These are phyloP conservation scores for Gossypium turneri DNA, from an alignment of 345 rosid species.

Conservation along the genomic window DNA sequence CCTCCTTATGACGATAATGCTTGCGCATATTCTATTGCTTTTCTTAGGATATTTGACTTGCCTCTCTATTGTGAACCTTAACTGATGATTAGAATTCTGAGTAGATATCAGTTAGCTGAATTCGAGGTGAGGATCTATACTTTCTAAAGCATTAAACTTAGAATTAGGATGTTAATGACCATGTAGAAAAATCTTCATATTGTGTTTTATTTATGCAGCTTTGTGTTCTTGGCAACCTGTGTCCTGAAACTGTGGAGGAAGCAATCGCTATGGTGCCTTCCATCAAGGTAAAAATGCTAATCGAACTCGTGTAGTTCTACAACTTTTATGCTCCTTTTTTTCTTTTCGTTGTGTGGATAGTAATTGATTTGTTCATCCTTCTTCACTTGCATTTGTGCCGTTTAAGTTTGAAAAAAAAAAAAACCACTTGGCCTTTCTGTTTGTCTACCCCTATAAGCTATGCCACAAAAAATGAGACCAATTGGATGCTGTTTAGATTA, in stretches of 20 bases:
- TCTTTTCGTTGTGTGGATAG: background rate
- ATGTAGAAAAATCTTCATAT: background rate
- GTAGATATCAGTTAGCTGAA: conserved; percentile 85
- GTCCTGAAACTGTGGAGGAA: conserved; percentile 98
- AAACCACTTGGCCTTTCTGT: too few species aligned
- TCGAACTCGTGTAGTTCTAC: background rate
- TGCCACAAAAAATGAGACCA: background rate
- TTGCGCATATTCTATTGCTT: background rate
- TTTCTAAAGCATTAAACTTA: background rate
- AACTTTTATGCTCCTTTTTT: background rate
- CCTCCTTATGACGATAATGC: background rate
- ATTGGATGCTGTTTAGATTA: background rate
- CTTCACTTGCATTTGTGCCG: background rate
- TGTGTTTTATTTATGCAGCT: conserved; percentile 49
- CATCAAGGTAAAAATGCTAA: conserved; percentile 52
- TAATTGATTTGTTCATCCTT: background rate
- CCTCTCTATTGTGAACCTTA: conserved; percentile 35
- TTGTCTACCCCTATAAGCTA: too few species aligned
- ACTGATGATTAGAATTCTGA: conserved; percentile 64
- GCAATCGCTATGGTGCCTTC: conserved; percentile 98
- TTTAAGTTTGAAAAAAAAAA: background rate
- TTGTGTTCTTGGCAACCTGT: conserved; percentile 94
- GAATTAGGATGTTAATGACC: background rate
- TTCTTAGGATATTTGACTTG: background rate
- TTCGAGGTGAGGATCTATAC: conserved; percentile 60